Percentiles rank a stretch among this genome's conserved stretches.
These are phyloP conservation scores for Agaricus sinodeliciosus DNA, from an alignment of 768 basidiomycete genomes.

Conservation along the genomic window DNA sequence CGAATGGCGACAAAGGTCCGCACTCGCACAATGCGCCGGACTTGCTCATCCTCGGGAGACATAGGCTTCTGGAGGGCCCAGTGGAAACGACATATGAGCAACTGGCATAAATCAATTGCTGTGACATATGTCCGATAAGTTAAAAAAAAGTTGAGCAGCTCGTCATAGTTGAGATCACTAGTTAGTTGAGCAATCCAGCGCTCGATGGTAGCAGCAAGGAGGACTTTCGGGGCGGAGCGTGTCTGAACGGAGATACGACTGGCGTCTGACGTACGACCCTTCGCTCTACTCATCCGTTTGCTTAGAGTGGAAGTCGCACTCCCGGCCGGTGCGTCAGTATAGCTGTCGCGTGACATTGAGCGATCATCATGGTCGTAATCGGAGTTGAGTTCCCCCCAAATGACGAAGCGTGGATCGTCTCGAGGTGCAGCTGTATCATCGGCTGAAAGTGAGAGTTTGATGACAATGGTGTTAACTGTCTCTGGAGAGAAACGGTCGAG, in stretches of 20 bases:
- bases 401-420: conserved; percentile 86
- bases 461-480: conserved; percentile 55
- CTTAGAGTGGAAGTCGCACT: conserved; percentile 26
- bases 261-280: conserved; percentile 22
- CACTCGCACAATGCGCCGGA: conserved; percentile 74
- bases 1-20: conserved; percentile 87
- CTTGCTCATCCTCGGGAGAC: conserved; percentile 56
- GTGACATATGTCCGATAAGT: conserved; percentile 85
- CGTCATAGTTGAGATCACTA: conserved; percentile 79
- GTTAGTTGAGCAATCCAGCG: conserved; percentile 92
- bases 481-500: conserved; percentile 60
- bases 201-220: conserved; percentile 90
- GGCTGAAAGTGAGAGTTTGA: conserved; percentile 60
- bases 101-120: conserved; percentile 71
- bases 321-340: conserved; percentile 21
- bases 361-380: conserved; percentile 27
- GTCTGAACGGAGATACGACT: conserved; percentile 15
- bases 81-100: conserved; percentile 83
- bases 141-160: conserved; percentile 85
- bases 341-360: conserved; percentile 27
- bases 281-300: conserved; percentile 27
- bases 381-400: conserved; percentile 66
- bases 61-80: conserved; percentile 64
- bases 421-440: conserved; percentile 69
- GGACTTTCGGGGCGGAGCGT: conserved; percentile 31